Conservation (phyloP, 2,329 filamentous ascomycete genomes). For the Arthrobotrys megalospora region DNA sequence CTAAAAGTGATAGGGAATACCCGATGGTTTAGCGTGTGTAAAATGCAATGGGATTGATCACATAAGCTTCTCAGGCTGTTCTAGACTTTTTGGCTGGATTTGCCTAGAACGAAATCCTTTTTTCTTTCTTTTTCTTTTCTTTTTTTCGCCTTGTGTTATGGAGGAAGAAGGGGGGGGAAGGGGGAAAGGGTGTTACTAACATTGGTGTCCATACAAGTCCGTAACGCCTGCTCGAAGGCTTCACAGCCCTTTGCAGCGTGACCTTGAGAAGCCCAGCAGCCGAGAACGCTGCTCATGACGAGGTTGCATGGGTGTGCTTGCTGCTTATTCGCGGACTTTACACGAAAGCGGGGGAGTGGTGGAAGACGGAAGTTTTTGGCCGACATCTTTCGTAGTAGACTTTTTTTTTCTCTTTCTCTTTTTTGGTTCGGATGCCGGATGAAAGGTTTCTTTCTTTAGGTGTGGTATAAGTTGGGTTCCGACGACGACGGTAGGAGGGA, state of each 20-base stretch:
- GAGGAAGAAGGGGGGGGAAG: not conserved
- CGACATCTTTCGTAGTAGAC: slow-evolving; percentile 30
- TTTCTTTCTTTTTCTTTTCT: too few species aligned
- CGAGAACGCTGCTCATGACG: slow-evolving; percentile 76
- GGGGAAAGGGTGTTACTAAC: slow-evolving; percentile 69
- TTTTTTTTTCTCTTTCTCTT: slow-evolving; percentile 4
- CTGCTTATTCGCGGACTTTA: slow-evolving; percentile 76
- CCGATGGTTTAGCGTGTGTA: slow-evolving; percentile 19
- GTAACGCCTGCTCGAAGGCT: slow-evolving; percentile 74
- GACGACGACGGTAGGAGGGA: not conserved
- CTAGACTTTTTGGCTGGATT: not conserved
- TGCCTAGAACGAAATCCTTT: too few species aligned
- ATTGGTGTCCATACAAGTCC: slow-evolving; percentile 84
- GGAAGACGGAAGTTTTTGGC: slow-evolving; percentile 70
- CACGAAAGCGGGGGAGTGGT: slow-evolving; percentile 75
- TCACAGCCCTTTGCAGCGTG: slow-evolving; percentile 73
- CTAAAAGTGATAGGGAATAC: slow-evolving; percentile 1
- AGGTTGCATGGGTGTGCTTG: slow-evolving; percentile 77
- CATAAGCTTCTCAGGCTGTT: not conserved
- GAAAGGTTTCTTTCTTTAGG: not conserved
- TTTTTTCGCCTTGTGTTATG: not conserved
- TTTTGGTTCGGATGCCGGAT: not conserved
- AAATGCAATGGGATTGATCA: too few species aligned
- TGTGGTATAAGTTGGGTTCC: not conserved
- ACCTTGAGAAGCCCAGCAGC: slow-evolving; percentile 70